Conservation (phyloP, 176 grass and related monocot species). For the Triticum turgidum region DNA sequence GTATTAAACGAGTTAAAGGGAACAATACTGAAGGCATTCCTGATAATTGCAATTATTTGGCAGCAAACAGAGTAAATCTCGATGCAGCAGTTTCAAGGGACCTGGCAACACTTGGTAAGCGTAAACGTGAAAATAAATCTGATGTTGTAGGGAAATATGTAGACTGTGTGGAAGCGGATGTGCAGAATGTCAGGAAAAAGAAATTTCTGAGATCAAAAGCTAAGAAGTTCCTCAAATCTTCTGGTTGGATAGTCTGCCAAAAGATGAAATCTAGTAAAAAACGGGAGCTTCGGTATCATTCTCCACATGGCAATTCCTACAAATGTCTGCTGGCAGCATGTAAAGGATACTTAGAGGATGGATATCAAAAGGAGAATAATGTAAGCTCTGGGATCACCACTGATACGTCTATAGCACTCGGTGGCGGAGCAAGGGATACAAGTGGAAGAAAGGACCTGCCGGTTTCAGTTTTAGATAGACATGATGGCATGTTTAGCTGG, state of each 20-base stretch:
- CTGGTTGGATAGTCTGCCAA: conserved; percentile 45
- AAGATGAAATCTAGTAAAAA: conserved; percentile 31
- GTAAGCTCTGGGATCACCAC: conserved; percentile 14
- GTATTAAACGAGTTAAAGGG: conserved; percentile 21
- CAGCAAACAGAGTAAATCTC: not conserved
- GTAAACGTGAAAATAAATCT: conserved; percentile 28
- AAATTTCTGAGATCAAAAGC: conserved; percentile 49
- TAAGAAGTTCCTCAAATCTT: conserved; percentile 52
- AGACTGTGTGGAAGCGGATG: conserved; percentile 36
- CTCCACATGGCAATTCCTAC: conserved; percentile 55
- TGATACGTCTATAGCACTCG: not conserved
- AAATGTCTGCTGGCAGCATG: conserved; percentile 62
- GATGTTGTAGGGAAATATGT: conserved; percentile 51
- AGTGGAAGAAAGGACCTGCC: no score
- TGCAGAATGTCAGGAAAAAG: conserved; percentile 30
- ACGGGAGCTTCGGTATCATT: conserved; percentile 21
- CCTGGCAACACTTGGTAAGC: conserved; percentile 17
- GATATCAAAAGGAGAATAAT: conserved; percentile 7
- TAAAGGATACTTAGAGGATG: conserved; percentile 43
- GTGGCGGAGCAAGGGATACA: no score
- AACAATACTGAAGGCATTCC: not conserved
- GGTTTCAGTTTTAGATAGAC: not conserved
- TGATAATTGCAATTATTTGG: conserved; percentile 8
- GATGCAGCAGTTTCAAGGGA: not conserved
- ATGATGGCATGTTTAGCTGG: not conserved